Conservation (phyloP, 441 rosid species). For the Euphorbia schlechtendalii region DNA sequence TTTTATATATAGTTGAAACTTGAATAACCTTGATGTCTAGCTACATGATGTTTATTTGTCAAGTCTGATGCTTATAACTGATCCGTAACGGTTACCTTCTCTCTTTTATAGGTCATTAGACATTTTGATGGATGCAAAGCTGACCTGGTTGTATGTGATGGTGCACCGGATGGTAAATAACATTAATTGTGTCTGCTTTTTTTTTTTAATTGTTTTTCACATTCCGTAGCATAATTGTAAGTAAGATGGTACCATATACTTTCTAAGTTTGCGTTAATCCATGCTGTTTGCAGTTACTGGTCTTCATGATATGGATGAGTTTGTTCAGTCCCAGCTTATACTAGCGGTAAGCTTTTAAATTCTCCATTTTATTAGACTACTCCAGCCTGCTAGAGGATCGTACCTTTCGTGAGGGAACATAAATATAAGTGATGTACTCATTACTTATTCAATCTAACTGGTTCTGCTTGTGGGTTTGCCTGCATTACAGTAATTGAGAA, state of each 20-base stretch:
- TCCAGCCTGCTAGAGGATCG: neutral
- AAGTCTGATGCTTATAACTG: too few species aligned
- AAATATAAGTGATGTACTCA: neutral
- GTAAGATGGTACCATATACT: neutral
- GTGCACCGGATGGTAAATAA: constrained; percentile 93
- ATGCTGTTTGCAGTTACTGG: constrained; percentile 67
- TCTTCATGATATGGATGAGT: constrained; percentile 99
- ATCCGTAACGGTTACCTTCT: neutral
- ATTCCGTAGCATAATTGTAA: neutral
- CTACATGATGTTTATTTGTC: too few species aligned
- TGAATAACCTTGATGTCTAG: too few species aligned
- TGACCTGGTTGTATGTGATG: constrained; percentile 96
- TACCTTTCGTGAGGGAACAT: constrained; percentile 7
- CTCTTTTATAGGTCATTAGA: constrained; percentile 64
- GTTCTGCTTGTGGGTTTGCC: too few species aligned
- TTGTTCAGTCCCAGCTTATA: constrained; percentile 94
- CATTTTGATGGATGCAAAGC: constrained; percentile 98
- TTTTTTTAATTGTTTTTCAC: constrained; percentile 5
- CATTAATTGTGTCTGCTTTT: constrained; percentile 7
- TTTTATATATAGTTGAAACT: too few species aligned
- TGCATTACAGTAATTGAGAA: too few species aligned
- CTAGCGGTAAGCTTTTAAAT: constrained; percentile 64
- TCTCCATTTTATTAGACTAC: neutral
- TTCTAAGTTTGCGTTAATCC: constrained; percentile 15
- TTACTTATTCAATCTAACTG: too few species aligned